Base-by-base conservation (phyloP, 306 rosid species). In the Hippophae gyantsensis region DNA sequence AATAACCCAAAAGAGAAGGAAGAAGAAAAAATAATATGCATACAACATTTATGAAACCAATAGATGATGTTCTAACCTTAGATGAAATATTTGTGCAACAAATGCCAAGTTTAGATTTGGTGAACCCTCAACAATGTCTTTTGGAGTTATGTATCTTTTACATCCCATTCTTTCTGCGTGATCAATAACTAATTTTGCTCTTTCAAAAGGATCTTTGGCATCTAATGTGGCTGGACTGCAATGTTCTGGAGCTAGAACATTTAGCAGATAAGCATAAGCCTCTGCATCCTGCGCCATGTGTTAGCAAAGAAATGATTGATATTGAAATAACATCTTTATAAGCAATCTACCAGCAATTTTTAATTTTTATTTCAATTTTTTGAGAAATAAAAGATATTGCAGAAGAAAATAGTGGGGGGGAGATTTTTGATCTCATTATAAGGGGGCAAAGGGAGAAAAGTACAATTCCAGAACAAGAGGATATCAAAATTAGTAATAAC, bases 161-260 rank as follows among this genome's bases (percentile, higher is more conserved):
- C 99, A 93, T 53, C 81, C 84, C 94, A 93, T 84, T 80, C 72
- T 79, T 84, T 93, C 99, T 5, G 99, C 99, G 77, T 93, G 99
- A 54, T 93, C 99, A 67, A 93, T 85, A 62, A 88, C 82, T 62
- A 88, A 60, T 67, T 82, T 72, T 47, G 90, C 95, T 74, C 97
- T 84, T 68, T 86, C 86, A 49, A 51, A 32, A 18, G 81, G 69
- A 65, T 85, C 86, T 74, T 82, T 84, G 54, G 85, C 51, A 70
- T 83, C 97, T 81, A 93, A 78, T 61, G 97, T 89, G 64, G 80
- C 58, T 5, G 95, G 86, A 66, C 41, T 86, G 76, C 95, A 80
- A 58, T 80, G 79, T 60, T 88, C 99, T 10, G 99, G 99, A 57
- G 97, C 97, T 46, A 93, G 95, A 73, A 93, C 94, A 77, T 93